These are phyloP conservation scores for Melampsora americana DNA, from an alignment of 1,284 basidiomycete species.

Conservation along the genomic window DNA sequence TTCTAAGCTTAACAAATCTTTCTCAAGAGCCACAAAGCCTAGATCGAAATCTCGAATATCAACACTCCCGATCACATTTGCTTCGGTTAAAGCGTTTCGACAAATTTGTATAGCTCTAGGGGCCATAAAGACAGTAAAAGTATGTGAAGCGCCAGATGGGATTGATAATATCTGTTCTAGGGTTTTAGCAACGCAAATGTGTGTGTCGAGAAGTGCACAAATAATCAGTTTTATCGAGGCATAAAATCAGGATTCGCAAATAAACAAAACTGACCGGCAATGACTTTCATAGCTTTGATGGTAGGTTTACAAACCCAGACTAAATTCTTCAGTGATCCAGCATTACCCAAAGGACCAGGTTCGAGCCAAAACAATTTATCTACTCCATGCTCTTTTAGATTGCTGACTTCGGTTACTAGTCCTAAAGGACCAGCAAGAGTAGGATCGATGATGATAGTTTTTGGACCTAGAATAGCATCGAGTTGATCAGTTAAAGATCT, in stretches of 20 bases:
- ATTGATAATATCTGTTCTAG: conserved; percentile 71
- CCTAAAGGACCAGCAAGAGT: conserved; percentile 85
- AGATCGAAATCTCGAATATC: conserved; percentile 80
- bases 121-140: conserved; percentile 83
- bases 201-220: not conserved
- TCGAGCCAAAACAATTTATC: conserved; percentile 99
- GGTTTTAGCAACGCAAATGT: conserved; percentile 44
- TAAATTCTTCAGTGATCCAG: conserved; percentile 74
- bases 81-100: conserved; percentile 76
- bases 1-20: conserved; percentile 85
- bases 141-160: conserved; percentile 59
- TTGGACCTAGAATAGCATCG: conserved; percentile 72
- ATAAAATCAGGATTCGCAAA: not conserved
- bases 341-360: conserved; percentile 69
- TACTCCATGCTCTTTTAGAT: conserved; percentile 95
- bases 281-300: conserved; percentile 78
- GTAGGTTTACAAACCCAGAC: conserved; percentile 89
- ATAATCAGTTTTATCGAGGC: not conserved
- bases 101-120: conserved; percentile 84
- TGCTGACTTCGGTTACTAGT: conserved; percentile 82
- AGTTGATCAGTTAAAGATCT: conserved; percentile 41
- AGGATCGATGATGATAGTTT: conserved; percentile 89
- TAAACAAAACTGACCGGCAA: conserved; percentile 68
- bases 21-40: conserved; percentile 86
- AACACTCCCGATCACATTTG: conserved; percentile 85